These are phyloP conservation scores for Lycium barbarum DNA, from an alignment of 257 asterid species.

Conservation along the genomic window DNA sequence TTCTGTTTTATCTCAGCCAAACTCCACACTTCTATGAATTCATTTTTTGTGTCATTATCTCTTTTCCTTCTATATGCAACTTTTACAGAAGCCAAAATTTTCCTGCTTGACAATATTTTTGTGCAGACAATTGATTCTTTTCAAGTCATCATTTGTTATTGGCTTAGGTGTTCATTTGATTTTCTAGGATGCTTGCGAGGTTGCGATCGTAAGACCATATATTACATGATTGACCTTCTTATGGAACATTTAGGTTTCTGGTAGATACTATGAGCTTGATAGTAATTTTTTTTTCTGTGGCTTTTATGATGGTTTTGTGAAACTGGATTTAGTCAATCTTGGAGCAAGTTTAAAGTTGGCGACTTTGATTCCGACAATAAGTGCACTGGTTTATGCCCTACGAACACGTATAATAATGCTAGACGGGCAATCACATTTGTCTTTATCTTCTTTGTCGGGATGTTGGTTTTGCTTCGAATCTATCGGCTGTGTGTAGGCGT, in stretches of 20 bases:
- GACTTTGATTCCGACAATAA: not conserved
- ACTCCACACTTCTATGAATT: too few species aligned
- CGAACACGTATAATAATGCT: not conserved
- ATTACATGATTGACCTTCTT: not conserved
- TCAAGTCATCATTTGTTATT: not conserved
- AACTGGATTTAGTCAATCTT: conserved; percentile 10
- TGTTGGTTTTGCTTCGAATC: conserved; percentile 12
- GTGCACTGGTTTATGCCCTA: not conserved
- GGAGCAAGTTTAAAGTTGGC: conserved; percentile 4
- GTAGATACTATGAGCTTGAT: not conserved
- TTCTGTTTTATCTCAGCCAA: too few species aligned
- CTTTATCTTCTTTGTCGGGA: conserved; percentile 22
- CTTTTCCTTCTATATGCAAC: too few species aligned
- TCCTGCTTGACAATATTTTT: not conserved
- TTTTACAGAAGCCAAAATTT: too few species aligned
- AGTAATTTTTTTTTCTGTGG: not conserved
- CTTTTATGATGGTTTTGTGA: not conserved
- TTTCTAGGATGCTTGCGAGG: not conserved
- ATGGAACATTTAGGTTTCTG: not conserved
- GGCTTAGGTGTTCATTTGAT: not conserved
- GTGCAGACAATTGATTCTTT: not conserved
- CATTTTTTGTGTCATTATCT: too few species aligned
- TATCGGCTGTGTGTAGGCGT: not conserved
- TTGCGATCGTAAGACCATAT: not conserved
- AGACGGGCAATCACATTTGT: conserved; percentile 12